phyloP scores from a whole-genome alignment of 129 eudicot species.

The Glebionis coronaria region DNA sequence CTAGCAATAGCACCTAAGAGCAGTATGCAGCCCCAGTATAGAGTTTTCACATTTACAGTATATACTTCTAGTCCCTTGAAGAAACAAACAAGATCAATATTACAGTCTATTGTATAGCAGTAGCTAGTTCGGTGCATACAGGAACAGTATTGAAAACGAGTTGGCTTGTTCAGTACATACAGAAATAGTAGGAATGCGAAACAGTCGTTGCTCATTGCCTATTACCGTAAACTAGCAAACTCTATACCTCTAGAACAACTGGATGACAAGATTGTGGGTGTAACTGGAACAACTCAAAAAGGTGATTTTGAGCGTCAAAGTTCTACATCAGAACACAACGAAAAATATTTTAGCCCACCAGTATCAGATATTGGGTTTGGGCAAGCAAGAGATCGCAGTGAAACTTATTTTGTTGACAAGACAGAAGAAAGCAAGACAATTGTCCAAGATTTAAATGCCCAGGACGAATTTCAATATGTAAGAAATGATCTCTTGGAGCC shows the following conservation, averaged over 20 bases:
- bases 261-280: constrained; percentile 81
- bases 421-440: constrained; percentile 37
- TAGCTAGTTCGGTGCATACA: no score
- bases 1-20: constrained; percentile 50
- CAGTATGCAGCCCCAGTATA: neutral
- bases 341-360: constrained; percentile 63
- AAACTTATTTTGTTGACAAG: constrained; percentile 46
- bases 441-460: constrained; percentile 41
- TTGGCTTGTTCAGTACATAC: no score
- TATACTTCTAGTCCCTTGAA: no score
- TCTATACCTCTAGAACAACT: no score
- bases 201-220: no score
- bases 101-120: no score
- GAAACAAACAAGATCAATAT: no score
- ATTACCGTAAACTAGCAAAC: no score
- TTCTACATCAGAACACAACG: constrained; percentile 39
- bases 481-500: constrained; percentile 38
- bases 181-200: no score
- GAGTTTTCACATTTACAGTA: no score
- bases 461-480: constrained; percentile 48
- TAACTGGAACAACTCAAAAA: constrained; percentile 45
- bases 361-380: constrained; percentile 76
- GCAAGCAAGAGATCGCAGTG: constrained; percentile 27
- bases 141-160: no score
- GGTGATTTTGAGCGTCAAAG: constrained; percentile 24